Evolutionary conservation across 345 rosid species (phyloP).

Genomic region (Citropsis articulata): DNA sequence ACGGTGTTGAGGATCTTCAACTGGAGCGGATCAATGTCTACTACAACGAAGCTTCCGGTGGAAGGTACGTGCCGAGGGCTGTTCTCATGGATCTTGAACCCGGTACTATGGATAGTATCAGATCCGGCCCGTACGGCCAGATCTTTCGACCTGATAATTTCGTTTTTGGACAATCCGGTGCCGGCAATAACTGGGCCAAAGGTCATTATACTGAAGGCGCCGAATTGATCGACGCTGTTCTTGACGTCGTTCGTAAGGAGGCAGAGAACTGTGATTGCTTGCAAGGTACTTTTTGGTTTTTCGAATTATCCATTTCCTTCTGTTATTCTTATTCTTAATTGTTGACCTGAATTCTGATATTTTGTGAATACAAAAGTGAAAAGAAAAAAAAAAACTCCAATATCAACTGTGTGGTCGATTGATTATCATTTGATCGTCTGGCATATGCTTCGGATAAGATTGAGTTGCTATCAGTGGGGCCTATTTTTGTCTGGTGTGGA

Average conservation of each 20-base stretch:
- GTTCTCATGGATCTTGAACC: slow-evolving; percentile 99
- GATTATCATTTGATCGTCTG: background rate
- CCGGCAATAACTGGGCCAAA: slow-evolving; percentile 88
- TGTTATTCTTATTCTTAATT: background rate
- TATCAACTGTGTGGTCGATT: background rate
- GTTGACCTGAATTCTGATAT: background rate
- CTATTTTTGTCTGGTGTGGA: slow-evolving; percentile 23
- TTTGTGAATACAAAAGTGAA: background rate
- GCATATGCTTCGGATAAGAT: background rate
- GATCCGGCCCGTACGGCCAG: slow-evolving; percentile 89
- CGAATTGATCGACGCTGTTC: slow-evolving; percentile 89
- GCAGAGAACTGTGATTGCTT: slow-evolving; percentile 98
- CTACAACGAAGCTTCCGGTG: slow-evolving; percentile 92
- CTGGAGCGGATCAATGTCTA: slow-evolving; percentile 92
- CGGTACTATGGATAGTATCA: slow-evolving; percentile 96
- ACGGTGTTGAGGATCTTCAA: slow-evolving; percentile 52
- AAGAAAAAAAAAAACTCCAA: background rate
- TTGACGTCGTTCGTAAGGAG: slow-evolving; percentile 94
- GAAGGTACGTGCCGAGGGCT: slow-evolving; percentile 89
- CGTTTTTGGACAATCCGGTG: slow-evolving; percentile 84
- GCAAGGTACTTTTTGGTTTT: slow-evolving; percentile 53
- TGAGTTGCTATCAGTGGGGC: slow-evolving; percentile 24
- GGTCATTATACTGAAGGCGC: slow-evolving; percentile 98
- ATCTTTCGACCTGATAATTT: slow-evolving; percentile 87
- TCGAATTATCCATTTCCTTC: background rate